Percentiles rank a stretch among this genome's conserved stretches.
Evolutionary conservation across 2,329 filamentous ascomycete genomes (phyloP).

Genomic region (Ceratocystiopsis sp.): DNA sequence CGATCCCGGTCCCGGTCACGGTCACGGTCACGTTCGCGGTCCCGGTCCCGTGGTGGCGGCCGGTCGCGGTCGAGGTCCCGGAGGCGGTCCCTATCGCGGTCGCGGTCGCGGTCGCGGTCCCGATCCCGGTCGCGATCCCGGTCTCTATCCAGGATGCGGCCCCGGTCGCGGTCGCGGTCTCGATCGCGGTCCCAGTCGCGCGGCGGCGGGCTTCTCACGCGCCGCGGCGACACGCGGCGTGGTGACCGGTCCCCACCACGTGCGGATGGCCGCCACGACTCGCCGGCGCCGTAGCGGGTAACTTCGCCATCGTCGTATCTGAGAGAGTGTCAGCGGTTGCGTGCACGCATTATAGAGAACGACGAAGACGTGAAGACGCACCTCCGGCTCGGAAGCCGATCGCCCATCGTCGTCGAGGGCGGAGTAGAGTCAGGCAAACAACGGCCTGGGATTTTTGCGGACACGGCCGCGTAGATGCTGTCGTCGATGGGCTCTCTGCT

Average conservation of each 20-base stretch:
- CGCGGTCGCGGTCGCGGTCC: conserved; percentile 21
- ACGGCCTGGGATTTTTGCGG: too few species aligned
- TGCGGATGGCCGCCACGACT: conserved; percentile 35
- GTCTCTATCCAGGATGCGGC: conserved; percentile 12
- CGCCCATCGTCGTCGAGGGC: too few species aligned
- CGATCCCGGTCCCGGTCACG: conserved; percentile 10
- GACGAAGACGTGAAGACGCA: too few species aligned
- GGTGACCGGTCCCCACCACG: background rate
- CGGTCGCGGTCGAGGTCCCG: conserved; percentile 14
- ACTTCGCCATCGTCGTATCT: conserved; percentile 47
- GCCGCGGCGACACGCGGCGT: too few species aligned
- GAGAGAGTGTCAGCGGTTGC: too few species aligned
- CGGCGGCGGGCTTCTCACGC: too few species aligned
- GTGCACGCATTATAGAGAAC: too few species aligned
- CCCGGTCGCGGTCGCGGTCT: conserved; percentile 18
- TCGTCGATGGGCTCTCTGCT: too few species aligned
- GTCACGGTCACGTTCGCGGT: conserved; percentile 12
- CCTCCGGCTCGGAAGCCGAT: too few species aligned
- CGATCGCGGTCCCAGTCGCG: conserved; percentile 10
- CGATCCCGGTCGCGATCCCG: conserved; percentile 10
- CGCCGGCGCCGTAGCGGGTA: conserved; percentile 42
- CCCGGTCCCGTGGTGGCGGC: conserved; percentile 26
- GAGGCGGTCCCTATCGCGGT: conserved; percentile 15
- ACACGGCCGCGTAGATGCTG: too few species aligned
- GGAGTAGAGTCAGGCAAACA: too few species aligned